These are phyloP conservation scores for Hemileccinum rubropunctum DNA, from an alignment of 768 basidiomycete species.

Conservation along the genomic window DNA sequence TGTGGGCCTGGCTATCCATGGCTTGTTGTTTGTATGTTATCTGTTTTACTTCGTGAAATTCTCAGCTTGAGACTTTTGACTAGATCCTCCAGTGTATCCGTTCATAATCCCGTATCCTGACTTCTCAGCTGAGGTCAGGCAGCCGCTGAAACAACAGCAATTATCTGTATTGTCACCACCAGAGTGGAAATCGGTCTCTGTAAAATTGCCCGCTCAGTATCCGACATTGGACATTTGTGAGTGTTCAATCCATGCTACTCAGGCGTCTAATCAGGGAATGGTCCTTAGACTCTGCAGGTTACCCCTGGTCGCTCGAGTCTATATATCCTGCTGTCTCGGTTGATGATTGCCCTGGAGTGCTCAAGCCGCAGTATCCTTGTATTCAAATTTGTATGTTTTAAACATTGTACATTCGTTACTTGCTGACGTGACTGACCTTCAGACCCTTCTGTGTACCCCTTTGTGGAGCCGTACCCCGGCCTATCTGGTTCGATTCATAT, in stretches of 20 bases:
- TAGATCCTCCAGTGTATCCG: constrained; percentile 26
- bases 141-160: constrained; percentile 1
- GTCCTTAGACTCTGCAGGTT: constrained; percentile 19
- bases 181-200: neutral
- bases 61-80: neutral
- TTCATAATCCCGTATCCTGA: constrained; percentile 15
- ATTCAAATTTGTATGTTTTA: constrained; percentile 25
- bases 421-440: neutral
- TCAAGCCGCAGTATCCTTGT: constrained; percentile 19
- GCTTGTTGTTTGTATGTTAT: constrained; percentile 36
- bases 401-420: neutral
- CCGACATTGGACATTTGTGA: constrained; percentile 36
- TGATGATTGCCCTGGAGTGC: neutral
- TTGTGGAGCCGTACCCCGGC: constrained; percentile 12
- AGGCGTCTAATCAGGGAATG: neutral
- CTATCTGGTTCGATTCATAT: neutral
- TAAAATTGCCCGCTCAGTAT: constrained; percentile 17
- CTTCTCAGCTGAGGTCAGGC: constrained; percentile 3
- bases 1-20: constrained; percentile 33
- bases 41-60: neutral
- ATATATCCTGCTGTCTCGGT: constrained; percentile 21
- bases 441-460: constrained; percentile 19
- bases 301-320: constrained; percentile 26
- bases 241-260: constrained; percentile 4
- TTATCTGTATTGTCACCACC: neutral